Conservation (phyloP, 371 early-diverging fungal species). For the Blakeslea trispora region DNA sequence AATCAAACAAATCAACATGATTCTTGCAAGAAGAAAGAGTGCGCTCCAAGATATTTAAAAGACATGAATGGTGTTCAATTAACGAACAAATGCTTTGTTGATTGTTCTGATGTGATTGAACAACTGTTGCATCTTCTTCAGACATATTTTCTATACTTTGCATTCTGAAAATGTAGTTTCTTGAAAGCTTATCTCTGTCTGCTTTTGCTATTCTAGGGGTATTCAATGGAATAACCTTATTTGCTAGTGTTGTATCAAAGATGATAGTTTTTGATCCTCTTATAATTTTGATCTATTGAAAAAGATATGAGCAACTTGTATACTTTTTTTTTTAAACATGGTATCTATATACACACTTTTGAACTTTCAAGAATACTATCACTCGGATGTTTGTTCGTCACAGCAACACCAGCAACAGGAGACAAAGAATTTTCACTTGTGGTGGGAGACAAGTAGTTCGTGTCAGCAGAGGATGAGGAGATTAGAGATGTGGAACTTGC, state of each 20-base stretch:
- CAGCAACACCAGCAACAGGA: neutral
- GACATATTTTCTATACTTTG: constrained; percentile 15
- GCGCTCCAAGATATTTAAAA: constrained; percentile 12
- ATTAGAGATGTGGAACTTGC: too few species aligned
- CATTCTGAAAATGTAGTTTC: constrained; percentile 22
- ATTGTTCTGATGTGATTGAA: constrained; percentile 12
- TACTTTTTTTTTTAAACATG: constrained; percentile 14
- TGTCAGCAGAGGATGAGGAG: too few species aligned
- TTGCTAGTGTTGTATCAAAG: constrained; percentile 15
- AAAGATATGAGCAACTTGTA: constrained; percentile 13
- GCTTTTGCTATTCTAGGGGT: constrained; percentile 17
- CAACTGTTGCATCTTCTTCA: constrained; percentile 14
- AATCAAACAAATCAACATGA: constrained; percentile 13
- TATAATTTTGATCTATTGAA: constrained; percentile 13
- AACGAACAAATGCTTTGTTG: constrained; percentile 13
- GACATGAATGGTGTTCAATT: constrained; percentile 6
- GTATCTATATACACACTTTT: constrained; percentile 15
- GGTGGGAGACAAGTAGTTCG: too few species aligned
- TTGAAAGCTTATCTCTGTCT: constrained; percentile 19
- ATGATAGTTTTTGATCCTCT: constrained; percentile 16
- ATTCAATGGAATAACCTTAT: constrained; percentile 12
- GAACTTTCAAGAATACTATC: constrained; percentile 7
- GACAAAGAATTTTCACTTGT: neutral
- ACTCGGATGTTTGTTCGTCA: constrained; percentile 6
- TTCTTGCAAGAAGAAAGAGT: constrained; percentile 18